Conservation (phyloP, 257 asterid genomes). For the Capsicum pubescens region DNA sequence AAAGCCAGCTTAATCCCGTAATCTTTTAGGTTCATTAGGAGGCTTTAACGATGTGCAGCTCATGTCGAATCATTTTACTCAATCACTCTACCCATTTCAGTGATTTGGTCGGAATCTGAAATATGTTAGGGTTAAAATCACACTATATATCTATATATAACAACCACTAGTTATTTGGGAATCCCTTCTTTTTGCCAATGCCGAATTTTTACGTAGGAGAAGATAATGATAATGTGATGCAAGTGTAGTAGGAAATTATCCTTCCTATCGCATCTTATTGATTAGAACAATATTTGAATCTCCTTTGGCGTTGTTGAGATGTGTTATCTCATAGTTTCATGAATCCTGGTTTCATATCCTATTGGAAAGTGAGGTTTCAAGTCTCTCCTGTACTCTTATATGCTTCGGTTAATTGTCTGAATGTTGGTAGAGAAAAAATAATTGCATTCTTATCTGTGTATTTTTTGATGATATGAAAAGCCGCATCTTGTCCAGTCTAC, state of each 20-base stretch:
- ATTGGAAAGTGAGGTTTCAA: slow-evolving; percentile 13
- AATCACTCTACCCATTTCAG: not conserved
- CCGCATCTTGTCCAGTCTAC: not conserved
- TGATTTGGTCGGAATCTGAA: not conserved
- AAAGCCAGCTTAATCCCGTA: not conserved
- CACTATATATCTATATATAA: not conserved
- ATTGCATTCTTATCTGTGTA: not conserved
- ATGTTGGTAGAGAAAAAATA: not conserved
- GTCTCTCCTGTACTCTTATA: not conserved
- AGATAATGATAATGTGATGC: slow-evolving; percentile 4
- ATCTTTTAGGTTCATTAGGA: not conserved
- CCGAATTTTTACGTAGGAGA: not conserved
- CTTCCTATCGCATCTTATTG: not conserved
- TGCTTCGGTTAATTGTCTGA: not conserved
- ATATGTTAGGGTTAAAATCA: not conserved
- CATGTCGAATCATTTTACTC: not conserved
- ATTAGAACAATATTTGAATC: slow-evolving; percentile 2
- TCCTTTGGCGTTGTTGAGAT: slow-evolving; percentile 13
- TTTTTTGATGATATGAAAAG: not conserved
- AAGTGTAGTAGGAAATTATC: slow-evolving; percentile 18
- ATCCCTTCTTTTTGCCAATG: not conserved
- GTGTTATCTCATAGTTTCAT: not conserved
- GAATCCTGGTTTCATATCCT: not conserved
- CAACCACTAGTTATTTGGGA: not conserved
- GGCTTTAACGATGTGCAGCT: not conserved